These are phyloP conservation scores for Diplodia scrobiculata DNA, from an alignment of 2,329 filamentous ascomycete genomes.

Conservation along the genomic window DNA sequence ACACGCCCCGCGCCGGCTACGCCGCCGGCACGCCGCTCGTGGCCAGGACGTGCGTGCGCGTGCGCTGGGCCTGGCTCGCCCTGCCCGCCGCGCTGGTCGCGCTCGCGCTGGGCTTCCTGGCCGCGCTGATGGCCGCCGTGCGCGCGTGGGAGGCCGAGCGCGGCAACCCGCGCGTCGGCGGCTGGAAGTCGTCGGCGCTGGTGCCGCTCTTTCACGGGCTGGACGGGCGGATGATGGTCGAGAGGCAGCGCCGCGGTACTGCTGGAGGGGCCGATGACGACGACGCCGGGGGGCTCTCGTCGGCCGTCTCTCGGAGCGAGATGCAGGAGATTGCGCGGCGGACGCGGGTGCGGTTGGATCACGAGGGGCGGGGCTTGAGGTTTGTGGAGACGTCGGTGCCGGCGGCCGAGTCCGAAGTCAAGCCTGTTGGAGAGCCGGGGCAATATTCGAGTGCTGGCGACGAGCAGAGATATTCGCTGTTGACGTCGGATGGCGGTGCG, in stretches of 20 bases:
- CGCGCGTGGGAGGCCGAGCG: no score
- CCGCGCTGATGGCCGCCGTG: background rate
- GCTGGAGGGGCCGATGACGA: background rate
- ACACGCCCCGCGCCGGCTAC: background rate
- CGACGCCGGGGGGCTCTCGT: background rate
- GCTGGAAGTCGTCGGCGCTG: constrained; percentile 6
- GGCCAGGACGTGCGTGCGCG: background rate
- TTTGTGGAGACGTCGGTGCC: background rate
- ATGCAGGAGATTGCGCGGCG: constrained; percentile 3
- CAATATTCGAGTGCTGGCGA: background rate
- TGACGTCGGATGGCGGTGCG: background rate
- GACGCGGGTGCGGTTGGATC: background rate
- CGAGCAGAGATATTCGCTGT: background rate
- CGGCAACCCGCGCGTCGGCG: background rate
- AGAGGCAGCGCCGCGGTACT: background rate
- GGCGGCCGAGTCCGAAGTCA: background rate
- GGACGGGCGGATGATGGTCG: background rate
- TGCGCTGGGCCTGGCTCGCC: constrained; percentile 4
- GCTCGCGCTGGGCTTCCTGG: background rate
- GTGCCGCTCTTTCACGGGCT: constrained; percentile 4
- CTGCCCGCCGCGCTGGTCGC: background rate
- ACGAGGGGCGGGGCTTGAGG: background rate
- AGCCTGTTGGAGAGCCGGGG: background rate
- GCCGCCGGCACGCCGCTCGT: background rate
- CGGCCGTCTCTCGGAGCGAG: background rate